A percentile compares a stretch with the other conserved stretches of the same genome.
These are phyloP conservation scores for Penicillium psychrosexuale DNA, from an alignment of 2,329 filamentous ascomycete species.

Conservation along the genomic window DNA sequence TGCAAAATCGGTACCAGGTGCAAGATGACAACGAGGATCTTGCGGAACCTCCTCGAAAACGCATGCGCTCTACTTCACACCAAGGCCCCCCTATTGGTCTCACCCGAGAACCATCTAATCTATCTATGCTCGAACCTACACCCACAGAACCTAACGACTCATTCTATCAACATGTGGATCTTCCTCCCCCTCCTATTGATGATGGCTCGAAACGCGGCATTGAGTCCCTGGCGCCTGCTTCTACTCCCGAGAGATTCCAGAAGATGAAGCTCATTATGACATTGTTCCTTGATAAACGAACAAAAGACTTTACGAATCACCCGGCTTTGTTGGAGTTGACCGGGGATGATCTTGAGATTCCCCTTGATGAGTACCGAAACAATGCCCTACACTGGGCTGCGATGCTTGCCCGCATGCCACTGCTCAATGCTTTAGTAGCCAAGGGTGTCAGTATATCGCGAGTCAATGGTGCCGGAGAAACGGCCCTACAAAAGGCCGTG, in stretches of 20 bases:
- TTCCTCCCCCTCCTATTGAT: constrained; percentile 25
- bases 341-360: constrained; percentile 81
- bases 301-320: constrained; percentile 69
- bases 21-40: constrained; percentile 52
- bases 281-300: constrained; percentile 72
- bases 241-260: constrained; percentile 64
- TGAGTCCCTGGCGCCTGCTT: constrained; percentile 50
- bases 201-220: constrained; percentile 37
- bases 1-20: constrained; percentile 53
- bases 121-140: constrained; percentile 42
- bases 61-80: constrained; percentile 59
- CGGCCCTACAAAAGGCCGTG: constrained; percentile 87
- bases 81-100: constrained; percentile 38
- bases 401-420: constrained; percentile 78
- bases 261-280: constrained; percentile 80
- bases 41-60: constrained; percentile 78
- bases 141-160: constrained; percentile 48
- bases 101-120: constrained; percentile 30
- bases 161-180: constrained; percentile 45
- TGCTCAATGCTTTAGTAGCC: constrained; percentile 76
- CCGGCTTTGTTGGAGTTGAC: constrained; percentile 73
- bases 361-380: constrained; percentile 79
- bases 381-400: constrained; percentile 96
- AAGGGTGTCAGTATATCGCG: constrained; percentile 84
- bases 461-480: constrained; percentile 86